These are phyloP conservation scores for Berkeleyomyces rouxiae DNA, from an alignment of 2,329 filamentous ascomycete species.

Conservation along the genomic window DNA sequence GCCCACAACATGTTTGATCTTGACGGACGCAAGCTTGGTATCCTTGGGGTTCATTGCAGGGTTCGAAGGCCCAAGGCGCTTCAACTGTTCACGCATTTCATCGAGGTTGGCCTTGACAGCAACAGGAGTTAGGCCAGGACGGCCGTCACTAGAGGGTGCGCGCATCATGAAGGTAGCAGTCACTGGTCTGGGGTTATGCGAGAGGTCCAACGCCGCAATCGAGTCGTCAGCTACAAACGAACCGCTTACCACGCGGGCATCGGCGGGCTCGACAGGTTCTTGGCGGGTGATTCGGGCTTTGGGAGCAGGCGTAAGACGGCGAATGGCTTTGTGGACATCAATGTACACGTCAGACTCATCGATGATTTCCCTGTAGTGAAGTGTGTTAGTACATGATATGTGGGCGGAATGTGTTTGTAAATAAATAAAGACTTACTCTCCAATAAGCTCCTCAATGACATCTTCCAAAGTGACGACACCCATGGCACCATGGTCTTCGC, in stretches of 20 bases:
- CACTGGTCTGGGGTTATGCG: slow-evolving; percentile 22
- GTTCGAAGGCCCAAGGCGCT: slow-evolving; percentile 50
- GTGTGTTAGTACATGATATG: slow-evolving; percentile 15
- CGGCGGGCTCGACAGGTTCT: slow-evolving; percentile 19
- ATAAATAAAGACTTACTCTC: slow-evolving; percentile 50
- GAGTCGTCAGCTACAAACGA: neutral
- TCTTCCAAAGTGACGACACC: slow-evolving; percentile 94
- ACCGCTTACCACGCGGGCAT: slow-evolving; percentile 8
- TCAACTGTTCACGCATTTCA: slow-evolving; percentile 47
- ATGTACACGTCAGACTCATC: slow-evolving; percentile 98
- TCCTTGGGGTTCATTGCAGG: slow-evolving; percentile 46
- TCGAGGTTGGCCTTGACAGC: slow-evolving; percentile 43
- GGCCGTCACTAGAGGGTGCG: slow-evolving; percentile 36
- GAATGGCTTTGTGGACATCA: slow-evolving; percentile 94
- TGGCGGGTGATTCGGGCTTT: slow-evolving; percentile 42
- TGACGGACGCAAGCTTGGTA: slow-evolving; percentile 46
- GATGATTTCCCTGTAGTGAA: slow-evolving; percentile 63
- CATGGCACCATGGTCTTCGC: slow-evolving; percentile 77
- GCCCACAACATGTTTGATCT: slow-evolving; percentile 39
- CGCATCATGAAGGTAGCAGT: slow-evolving; percentile 43
- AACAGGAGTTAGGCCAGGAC: slow-evolving; percentile 29
- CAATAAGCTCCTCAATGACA: slow-evolving; percentile 95
- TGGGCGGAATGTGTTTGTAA: neutral
- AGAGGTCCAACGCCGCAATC: neutral
- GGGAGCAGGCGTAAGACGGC: slow-evolving; percentile 71